Conservation (phyloP, 106 monocot species). For the Acorus gramineus region DNA sequence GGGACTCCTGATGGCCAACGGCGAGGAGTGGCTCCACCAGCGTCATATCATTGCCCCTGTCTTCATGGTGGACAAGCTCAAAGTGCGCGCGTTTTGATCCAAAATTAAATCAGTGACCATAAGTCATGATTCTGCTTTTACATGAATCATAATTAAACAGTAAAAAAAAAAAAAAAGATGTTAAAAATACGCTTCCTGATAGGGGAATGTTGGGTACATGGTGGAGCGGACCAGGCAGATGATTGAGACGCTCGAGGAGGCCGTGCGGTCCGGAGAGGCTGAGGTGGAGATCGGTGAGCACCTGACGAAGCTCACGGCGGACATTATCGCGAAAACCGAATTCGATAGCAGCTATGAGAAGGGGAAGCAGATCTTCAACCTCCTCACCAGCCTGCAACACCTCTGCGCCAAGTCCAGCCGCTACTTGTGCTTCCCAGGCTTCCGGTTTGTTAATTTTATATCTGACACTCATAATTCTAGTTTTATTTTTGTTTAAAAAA, state of each 20-base stretch:
- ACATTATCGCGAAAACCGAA: slow-evolving; percentile 67
- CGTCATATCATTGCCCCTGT: slow-evolving; percentile 80
- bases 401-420: slow-evolving; percentile 74
- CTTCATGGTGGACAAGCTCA: slow-evolving; percentile 90
- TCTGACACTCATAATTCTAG: slow-evolving; percentile 14
- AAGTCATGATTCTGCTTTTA: too few species aligned
- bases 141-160: too few species aligned
- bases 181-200: background rate
- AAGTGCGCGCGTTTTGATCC: slow-evolving; percentile 19
- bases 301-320: slow-evolving; percentile 62
- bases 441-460: slow-evolving; percentile 17
- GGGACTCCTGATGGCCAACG: slow-evolving; percentile 88
- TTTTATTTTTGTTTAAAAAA: slow-evolving; percentile 3
- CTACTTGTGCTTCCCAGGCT: slow-evolving; percentile 79
- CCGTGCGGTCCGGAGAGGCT: slow-evolving; percentile 1
- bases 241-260: slow-evolving; percentile 30
- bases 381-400: slow-evolving; percentile 49
- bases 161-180: too few species aligned
- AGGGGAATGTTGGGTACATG: slow-evolving; percentile 70
- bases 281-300: slow-evolving; percentile 82
- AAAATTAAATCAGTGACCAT: too few species aligned
- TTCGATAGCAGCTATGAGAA: slow-evolving; percentile 84
- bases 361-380: slow-evolving; percentile 57
- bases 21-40: slow-evolving; percentile 70
- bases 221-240: slow-evolving; percentile 75